Evolutionary conservation across 2,329 filamentous ascomycete genomes (phyloP), one percentile per base, ranked within the genome.

Genomic region (Incumbomyces lentus): DNA sequence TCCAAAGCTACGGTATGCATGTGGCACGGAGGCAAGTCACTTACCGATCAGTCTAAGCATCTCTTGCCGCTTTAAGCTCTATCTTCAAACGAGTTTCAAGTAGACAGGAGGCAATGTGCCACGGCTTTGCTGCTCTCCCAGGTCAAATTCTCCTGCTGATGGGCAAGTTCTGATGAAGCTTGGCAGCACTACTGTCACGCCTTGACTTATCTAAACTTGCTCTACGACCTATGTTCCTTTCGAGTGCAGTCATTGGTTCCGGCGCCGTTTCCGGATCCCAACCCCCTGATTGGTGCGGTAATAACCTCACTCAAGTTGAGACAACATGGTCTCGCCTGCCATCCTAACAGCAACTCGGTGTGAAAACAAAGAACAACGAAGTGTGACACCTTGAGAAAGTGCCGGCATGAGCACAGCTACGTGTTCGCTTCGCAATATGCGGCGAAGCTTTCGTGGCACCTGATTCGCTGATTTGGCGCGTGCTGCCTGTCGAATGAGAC

Each of bases 1-100:
- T 45, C 42, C 42, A 32, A 45, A 38, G 42, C 33, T 45, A 34
- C 42, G 42, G 42, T 37, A 45, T 45, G 34, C 33, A 29, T 37
- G 19, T 37, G 42, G 42, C 42, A n/a, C 6, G n/a, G 10, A 22
- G 22, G 22, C 42, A 17, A 45, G 38, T 45, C 29, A 6, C 22
- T 31, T 30, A 19, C 17, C 33, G 42, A 45, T 45, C 42, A 38
- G 12, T 37, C 16, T 37, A 14, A 35, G 13, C 13, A 35, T 34
- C 14, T 38, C 17, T 37, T 38, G 42, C 42, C 13, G 42, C 42
- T 45, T 45, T 45, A 37, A 45, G 31, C 17, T 14, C 40, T 16
- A 34, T 33, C 19, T 26, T 36, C 12, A 26, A 22, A 35, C 40
- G 16, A 44, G 31, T 35, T 44, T 44, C 40, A 44, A 12, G 12